Percentiles rank a stretch among this genome's conserved stretches.
These are phyloP conservation scores for Aspergillus sp. DNA, from an alignment of 2,329 filamentous ascomycete genomes.

Conservation along the genomic window DNA sequence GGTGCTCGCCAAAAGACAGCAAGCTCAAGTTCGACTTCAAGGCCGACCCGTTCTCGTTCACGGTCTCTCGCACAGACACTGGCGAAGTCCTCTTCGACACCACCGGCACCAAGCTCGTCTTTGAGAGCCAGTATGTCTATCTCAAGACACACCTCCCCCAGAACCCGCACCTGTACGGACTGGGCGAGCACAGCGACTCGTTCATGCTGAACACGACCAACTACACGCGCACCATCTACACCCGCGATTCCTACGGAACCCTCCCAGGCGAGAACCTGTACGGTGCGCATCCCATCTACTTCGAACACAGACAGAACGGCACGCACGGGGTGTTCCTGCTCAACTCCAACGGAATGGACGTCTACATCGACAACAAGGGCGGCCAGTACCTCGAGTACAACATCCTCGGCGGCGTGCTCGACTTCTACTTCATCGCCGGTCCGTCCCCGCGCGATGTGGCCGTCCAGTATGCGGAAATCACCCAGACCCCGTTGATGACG, in stretches of 20 bases:
- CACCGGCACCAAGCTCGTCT: conserved; percentile 63
- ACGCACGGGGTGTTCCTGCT: conserved; percentile 68
- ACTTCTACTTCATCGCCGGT: conserved; percentile 67
- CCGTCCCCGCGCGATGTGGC: conserved; percentile 59
- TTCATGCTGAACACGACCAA: conserved; percentile 67
- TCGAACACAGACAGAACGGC: conserved; percentile 62
- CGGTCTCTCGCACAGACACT: conserved; percentile 42
- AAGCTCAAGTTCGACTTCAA: conserved; percentile 51
- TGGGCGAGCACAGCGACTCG: conserved; percentile 74
- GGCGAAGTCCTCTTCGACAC: conserved; percentile 64
- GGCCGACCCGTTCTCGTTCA: conserved; percentile 66
- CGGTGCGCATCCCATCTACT: conserved; percentile 71
- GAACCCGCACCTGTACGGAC: conserved; percentile 71
- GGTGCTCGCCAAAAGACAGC: conserved; percentile 44
- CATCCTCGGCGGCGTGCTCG: conserved; percentile 71
- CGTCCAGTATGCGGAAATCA: conserved; percentile 59
- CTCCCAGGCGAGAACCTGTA: conserved; percentile 68
- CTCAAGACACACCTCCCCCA: conserved; percentile 69
- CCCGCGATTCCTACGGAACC: conserved; percentile 63
- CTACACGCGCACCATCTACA: conserved; percentile 70
- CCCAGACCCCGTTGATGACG: conserved; percentile 59
- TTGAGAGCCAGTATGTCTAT: conserved; percentile 75
- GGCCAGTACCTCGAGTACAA: conserved; percentile 78
- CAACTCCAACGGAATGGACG: conserved; percentile 75
- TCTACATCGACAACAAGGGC: conserved; percentile 65